Conservation (phyloP, 495 filamentous ascomycete species). For the Trichoderma virens region DNA sequence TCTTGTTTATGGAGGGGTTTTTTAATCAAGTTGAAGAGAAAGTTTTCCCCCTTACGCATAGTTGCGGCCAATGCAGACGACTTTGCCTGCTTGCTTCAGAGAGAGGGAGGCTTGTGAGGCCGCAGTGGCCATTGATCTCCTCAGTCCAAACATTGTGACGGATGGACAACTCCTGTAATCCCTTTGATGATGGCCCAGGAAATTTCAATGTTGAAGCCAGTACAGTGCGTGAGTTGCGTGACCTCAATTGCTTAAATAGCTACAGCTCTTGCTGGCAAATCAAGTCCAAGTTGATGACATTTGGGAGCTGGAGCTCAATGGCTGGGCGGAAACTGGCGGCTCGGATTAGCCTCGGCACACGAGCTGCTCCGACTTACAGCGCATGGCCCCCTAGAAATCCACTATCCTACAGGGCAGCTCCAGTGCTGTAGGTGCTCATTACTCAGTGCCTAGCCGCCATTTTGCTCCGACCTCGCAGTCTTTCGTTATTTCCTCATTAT, state of each 20-base stretch:
- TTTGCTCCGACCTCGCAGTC: not conserved
- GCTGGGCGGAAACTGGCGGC: too few species aligned
- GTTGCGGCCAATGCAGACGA: conserved; percentile 96
- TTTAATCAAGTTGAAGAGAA: not conserved
- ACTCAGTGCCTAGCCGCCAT: too few species aligned
- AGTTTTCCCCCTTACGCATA: conserved; percentile 61
- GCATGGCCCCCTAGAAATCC: not conserved
- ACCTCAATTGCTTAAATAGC: not conserved
- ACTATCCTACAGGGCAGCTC: not conserved
- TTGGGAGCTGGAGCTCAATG: too few species aligned
- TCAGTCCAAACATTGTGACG: conserved; percentile 18
- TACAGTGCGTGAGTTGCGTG: too few species aligned
- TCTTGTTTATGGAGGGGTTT: not conserved
- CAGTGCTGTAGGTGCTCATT: too few species aligned
- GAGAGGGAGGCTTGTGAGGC: conserved; percentile 28
- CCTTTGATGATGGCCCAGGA: not conserved
- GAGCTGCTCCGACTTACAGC: not conserved
- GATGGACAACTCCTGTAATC: not conserved
- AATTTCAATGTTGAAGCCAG: not conserved
- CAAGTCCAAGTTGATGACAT: not conserved
- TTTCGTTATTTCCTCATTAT: not conserved
- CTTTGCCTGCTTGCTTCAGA: conserved; percentile 67
- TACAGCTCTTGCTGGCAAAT: not conserved
- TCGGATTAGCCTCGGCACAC: not conserved
- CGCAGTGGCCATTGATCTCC: conserved; percentile 44